Percentiles rank a stretch among this genome's conserved stretches.
phyloP scores from a whole-genome alignment of 1,284 basidiomycete species.

The Irpex sp. region DNA sequence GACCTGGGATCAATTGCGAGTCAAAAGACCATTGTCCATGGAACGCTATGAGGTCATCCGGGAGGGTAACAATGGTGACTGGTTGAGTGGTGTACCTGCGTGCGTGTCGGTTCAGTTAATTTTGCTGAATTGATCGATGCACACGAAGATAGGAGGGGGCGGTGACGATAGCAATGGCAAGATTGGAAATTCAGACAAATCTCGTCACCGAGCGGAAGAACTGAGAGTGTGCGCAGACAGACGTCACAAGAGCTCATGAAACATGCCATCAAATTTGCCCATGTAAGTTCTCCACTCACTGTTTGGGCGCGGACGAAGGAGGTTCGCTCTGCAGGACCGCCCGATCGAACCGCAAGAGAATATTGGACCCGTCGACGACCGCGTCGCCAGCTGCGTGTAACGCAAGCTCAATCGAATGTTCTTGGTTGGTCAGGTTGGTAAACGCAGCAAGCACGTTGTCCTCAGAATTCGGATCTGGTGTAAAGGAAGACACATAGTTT shows the following conservation, averaged over 20 bases:
- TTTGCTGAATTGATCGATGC: not conserved
- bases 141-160: not conserved
- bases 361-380: not conserved
- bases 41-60: conserved; percentile 24
- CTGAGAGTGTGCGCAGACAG: not conserved
- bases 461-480: conserved; percentile 18
- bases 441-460: conserved; percentile 27
- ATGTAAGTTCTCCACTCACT: conserved; percentile 4
- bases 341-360: conserved; percentile 16
- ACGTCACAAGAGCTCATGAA: not conserved
- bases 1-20: conserved; percentile 20
- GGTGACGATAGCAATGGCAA: not conserved
- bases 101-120: not conserved
- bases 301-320: conserved; percentile 4
- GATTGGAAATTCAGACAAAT: not conserved
- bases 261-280: not conserved
- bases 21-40: conserved; percentile 27
- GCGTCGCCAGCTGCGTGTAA: conserved; percentile 15
- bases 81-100: conserved; percentile 15
- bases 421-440: conserved; percentile 23
- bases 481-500: conserved; percentile 22
- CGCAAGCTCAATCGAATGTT: conserved; percentile 26
- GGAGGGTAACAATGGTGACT: conserved; percentile 10
- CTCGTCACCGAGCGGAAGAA: not conserved
- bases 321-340: conserved; percentile 10